Percentiles rank a stretch among this genome's conserved stretches.
Conservation (phyloP, 1,139 yeast genomes). For the Schizosaccharomyces versatilis region DNA sequence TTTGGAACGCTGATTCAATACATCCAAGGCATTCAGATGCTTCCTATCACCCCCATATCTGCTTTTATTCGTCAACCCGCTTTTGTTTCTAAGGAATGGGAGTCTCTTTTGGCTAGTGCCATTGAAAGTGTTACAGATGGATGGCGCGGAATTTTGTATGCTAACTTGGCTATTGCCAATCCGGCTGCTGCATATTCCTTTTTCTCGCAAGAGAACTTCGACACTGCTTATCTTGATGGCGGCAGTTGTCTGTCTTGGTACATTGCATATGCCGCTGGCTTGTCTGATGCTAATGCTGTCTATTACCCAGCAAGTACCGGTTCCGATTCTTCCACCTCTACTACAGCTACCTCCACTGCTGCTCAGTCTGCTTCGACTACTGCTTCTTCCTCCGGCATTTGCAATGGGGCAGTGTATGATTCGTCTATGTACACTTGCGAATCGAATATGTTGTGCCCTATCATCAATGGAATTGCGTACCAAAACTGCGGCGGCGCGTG, state of each 20-base stretch:
- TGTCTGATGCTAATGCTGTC: conserved; percentile 14
- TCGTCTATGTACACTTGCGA: conserved; percentile 1
- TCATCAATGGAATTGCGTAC: conserved; percentile 1
- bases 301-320: not conserved
- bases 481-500: conserved; percentile 5
- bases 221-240: conserved; percentile 38
- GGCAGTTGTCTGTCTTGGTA: conserved; percentile 90
- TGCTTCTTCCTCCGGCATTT: not conserved
- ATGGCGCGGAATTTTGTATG: conserved; percentile 68
- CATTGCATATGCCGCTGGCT: conserved; percentile 49
- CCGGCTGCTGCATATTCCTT: conserved; percentile 44
- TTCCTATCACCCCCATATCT: conserved; percentile 73
- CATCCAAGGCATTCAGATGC: conserved; percentile 88
- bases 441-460: conserved; percentile 3
- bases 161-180: conserved; percentile 40
- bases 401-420: conserved; percentile 1
- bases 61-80: conserved; percentile 46
- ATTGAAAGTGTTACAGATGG: conserved; percentile 42
- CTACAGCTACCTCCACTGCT: not conserved
- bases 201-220: conserved; percentile 34
- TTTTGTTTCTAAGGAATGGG: conserved; percentile 71
- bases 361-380: not conserved
- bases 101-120: conserved; percentile 28
- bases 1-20: conserved; percentile 59
- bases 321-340: not conserved